phyloP scores from a whole-genome alignment of 441 rosid genomes.

The Jatropha podagrica region DNA sequence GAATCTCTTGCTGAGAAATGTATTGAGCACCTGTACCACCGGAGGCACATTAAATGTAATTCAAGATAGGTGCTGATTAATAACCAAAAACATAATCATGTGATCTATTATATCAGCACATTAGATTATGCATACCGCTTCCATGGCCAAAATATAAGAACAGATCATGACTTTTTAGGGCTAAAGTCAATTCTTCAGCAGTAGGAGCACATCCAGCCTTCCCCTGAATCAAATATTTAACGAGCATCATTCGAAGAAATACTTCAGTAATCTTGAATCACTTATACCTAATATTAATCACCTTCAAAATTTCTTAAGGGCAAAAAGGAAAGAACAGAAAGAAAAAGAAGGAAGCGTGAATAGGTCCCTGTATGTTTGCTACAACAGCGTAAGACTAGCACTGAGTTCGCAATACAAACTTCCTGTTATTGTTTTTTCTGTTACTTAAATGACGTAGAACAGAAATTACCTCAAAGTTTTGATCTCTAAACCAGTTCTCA shows the following conservation, averaged over 20 bases:
- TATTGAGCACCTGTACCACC: constrained; percentile 71
- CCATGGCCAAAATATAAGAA: constrained; percentile 93
- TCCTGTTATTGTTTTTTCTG: neutral
- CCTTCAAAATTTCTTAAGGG: neutral
- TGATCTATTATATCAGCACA: neutral
- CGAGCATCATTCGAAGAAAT: neutral
- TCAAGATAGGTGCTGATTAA: neutral
- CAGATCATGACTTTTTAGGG: constrained; percentile 82
- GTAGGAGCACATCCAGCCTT: constrained; percentile 79
- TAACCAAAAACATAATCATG: neutral
- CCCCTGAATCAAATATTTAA: constrained; percentile 46
- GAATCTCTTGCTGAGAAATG: constrained; percentile 60
- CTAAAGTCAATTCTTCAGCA: constrained; percentile 63
- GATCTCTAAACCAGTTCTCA: constrained; percentile 76
- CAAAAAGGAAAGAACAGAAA: neutral
- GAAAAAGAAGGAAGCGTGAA: neutral
- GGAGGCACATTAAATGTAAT: neutral
- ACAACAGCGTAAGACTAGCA: neutral
- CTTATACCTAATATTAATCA: neutral
- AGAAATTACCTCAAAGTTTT: constrained; percentile 69
- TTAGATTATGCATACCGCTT: constrained; percentile 56
- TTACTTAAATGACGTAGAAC: neutral
- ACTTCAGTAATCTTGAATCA: neutral
- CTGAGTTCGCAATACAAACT: neutral
- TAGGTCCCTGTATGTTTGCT: neutral